phyloP scores from a whole-genome alignment of 2,329 filamentous ascomycete genomes.

The Xylaria sp. region DNA sequence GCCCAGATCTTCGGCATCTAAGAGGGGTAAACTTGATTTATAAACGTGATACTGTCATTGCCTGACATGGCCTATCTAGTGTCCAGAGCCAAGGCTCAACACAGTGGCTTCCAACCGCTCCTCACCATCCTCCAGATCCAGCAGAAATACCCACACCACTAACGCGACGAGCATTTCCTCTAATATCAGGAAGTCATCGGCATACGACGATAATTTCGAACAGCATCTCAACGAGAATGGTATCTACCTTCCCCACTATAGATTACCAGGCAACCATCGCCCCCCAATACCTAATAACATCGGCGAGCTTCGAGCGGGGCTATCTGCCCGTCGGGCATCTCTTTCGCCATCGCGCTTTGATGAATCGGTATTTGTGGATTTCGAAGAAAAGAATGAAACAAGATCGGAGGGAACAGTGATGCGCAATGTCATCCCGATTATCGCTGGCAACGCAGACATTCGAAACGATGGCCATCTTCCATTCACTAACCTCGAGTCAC shows the following conservation, averaged over 20 bases:
- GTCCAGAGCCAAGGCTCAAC: constrained; percentile 2
- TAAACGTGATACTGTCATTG: constrained; percentile 9
- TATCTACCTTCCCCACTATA: constrained; percentile 36
- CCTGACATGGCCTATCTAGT: constrained; percentile 11
- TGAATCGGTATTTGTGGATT: constrained; percentile 39
- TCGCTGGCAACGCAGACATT: constrained; percentile 26
- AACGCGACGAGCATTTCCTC: constrained; percentile 9
- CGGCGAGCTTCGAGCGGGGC: not conserved
- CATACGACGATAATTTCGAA: constrained; percentile 45
- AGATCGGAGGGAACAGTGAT: constrained; percentile 24
- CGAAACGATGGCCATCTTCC: constrained; percentile 29
- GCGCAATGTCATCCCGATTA: constrained; percentile 24
- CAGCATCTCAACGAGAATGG: constrained; percentile 42
- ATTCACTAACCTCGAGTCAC: constrained; percentile 9
- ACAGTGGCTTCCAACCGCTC: constrained; percentile 11
- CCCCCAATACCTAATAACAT: constrained; percentile 9
- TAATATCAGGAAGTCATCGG: constrained; percentile 39
- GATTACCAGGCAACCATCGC: not conserved
- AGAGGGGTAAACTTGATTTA: constrained; percentile 44
- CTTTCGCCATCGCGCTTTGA: constrained; percentile 37
- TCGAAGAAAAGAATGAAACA: constrained; percentile 31
- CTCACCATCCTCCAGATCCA: not conserved
- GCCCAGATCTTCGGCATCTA: constrained; percentile 50
- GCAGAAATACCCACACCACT: constrained; percentile 4
- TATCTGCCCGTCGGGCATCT: constrained; percentile 28